A percentile compares a stretch with the other conserved stretches of the same genome.
Conservation (phyloP, 495 filamentous ascomycete species). For the Penicillium desertorum region DNA sequence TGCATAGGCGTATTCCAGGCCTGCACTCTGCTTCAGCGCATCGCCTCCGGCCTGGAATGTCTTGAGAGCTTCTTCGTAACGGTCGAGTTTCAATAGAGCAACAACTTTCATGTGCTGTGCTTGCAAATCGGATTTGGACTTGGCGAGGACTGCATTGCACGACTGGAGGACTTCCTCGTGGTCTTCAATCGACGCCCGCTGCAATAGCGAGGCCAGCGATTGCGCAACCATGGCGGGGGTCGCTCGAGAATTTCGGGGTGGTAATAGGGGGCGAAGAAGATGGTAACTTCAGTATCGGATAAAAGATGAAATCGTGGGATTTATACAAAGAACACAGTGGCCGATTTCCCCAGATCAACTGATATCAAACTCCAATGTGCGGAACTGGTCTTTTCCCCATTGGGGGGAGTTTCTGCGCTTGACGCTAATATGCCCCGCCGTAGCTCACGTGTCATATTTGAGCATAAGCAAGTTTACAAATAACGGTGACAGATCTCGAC, state of each 20-base stretch:
- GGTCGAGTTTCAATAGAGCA: constrained; percentile 88
- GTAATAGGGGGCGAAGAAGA: neutral
- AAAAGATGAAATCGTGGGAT: neutral
- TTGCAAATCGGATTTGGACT: constrained; percentile 59
- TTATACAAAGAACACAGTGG: constrained; percentile 6
- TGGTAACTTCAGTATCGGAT: neutral
- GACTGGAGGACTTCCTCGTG: constrained; percentile 70
- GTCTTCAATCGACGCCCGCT: constrained; percentile 65
- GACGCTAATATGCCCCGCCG: constrained; percentile 17
- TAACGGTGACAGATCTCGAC: neutral
- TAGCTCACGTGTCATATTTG: constrained; percentile 21
- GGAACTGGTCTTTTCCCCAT: constrained; percentile 30
- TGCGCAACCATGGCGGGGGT: constrained; percentile 44
- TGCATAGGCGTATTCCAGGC: constrained; percentile 84
- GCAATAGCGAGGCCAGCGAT: constrained; percentile 57
- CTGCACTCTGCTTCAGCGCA: constrained; percentile 61
- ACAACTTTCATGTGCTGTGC: constrained; percentile 79
- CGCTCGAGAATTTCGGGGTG: neutral
- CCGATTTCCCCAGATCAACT: constrained; percentile 14
- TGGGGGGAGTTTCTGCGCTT: constrained; percentile 19
- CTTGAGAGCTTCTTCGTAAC: constrained; percentile 83
- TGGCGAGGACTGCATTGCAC: constrained; percentile 66
- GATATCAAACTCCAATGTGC: constrained; percentile 29
- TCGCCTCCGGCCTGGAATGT: constrained; percentile 71
- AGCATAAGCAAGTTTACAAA: neutral